Percentiles rank a stretch among this genome's conserved stretches.
phyloP scores from a whole-genome alignment of 768 basidiomycete species.

The Mycena pura region DNA sequence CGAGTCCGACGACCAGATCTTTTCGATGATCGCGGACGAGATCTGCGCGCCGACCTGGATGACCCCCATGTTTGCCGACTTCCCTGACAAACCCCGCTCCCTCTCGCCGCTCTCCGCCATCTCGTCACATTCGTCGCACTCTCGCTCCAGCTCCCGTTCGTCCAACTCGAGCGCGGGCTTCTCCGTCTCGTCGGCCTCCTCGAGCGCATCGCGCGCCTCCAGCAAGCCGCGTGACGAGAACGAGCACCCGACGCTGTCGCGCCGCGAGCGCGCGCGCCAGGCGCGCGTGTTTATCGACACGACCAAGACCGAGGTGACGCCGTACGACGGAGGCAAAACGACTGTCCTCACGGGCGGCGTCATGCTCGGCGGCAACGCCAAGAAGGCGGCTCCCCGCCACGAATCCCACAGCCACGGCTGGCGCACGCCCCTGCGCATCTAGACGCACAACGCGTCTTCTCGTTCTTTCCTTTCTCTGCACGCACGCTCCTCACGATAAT shows the following conservation, averaged over 20 bases:
- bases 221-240: constrained; percentile 34
- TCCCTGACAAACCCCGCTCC: constrained; percentile 61
- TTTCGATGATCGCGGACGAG: constrained; percentile 77
- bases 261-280: constrained; percentile 73
- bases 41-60: constrained; percentile 72
- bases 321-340: constrained; percentile 88
- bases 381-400: constrained; percentile 30
- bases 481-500: constrained; percentile 25
- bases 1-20: constrained; percentile 76
- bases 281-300: constrained; percentile 77
- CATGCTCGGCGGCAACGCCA: constrained; percentile 73
- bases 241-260: constrained; percentile 56
- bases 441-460: constrained; percentile 31
- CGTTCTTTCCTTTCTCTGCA: constrained; percentile 13
- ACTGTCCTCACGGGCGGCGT: constrained; percentile 88
- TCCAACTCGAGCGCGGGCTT: constrained; percentile 72
- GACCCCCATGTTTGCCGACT: constrained; percentile 67
- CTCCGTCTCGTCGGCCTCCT: constrained; percentile 60
- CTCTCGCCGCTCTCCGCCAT: constrained; percentile 64
- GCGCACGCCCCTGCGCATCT: constrained; percentile 60
- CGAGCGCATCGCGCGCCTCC: constrained; percentile 49
- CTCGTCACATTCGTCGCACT: constrained; percentile 58
- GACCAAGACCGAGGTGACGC: constrained; percentile 79
- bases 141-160: constrained; percentile 74
- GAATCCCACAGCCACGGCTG: constrained; percentile 51